Evolutionary conservation across 1,139 yeast species (phyloP).

Genomic region (Lodderomyces orthopsilosis): DNA sequence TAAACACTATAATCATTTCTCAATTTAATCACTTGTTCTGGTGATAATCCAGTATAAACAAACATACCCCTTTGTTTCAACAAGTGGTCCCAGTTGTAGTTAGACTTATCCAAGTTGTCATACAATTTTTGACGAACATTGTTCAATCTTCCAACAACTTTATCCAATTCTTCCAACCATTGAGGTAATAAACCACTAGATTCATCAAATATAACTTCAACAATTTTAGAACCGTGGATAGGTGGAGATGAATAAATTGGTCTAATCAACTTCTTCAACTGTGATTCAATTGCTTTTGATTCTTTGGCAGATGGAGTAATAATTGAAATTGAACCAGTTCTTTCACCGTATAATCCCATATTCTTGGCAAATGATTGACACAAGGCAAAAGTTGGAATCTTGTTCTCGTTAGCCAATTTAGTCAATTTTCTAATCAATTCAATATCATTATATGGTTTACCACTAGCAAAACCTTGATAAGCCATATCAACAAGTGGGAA

Average conservation of each 20-base stretch:
- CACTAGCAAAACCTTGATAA: constrained; percentile 95
- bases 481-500: constrained; percentile 93
- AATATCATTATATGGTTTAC: constrained; percentile 53
- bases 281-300: constrained; percentile 61
- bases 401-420: constrained; percentile 45
- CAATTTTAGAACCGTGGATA: constrained; percentile 88
- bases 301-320: constrained; percentile 48
- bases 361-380: constrained; percentile 96
- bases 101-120: constrained; percentile 51
- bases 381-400: constrained; percentile 55
- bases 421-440: constrained; percentile 49
- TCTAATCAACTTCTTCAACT: constrained; percentile 75
- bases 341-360: constrained; percentile 95
- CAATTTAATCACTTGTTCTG: constrained; percentile 67
- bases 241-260: constrained; percentile 94
- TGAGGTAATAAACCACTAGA: constrained; percentile 53
- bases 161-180: constrained; percentile 77
- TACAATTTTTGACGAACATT: constrained; percentile 67
- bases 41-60: constrained; percentile 78
- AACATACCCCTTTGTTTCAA: constrained; percentile 95
- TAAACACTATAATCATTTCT: constrained; percentile 75
- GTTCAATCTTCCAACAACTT: constrained; percentile 76
- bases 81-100: constrained; percentile 82
- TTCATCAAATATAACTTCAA: constrained; percentile 67
- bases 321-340: constrained; percentile 85